These are phyloP conservation scores for Arachis hypogaea DNA, from an alignment of 306 rosid genomes.

Conservation along the genomic window DNA sequence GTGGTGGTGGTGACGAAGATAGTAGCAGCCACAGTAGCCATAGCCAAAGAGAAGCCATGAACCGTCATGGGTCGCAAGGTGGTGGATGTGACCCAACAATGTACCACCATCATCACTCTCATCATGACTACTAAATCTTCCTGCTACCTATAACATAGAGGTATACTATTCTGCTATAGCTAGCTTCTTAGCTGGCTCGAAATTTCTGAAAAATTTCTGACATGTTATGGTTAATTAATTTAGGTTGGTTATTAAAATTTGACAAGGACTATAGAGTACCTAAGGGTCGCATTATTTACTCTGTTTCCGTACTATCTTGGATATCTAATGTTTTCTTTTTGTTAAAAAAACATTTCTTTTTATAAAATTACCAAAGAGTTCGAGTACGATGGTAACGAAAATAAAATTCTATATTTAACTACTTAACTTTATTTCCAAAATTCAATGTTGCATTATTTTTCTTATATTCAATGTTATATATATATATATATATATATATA, in stretches of 20 bases:
- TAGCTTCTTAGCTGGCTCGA: neutral
- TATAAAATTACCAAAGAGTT: too few species aligned
- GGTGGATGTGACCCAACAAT: slow-evolving; percentile 60
- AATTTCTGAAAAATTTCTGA: neutral
- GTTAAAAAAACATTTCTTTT: too few species aligned
- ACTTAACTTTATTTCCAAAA: too few species aligned
- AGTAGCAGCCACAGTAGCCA: slow-evolving; percentile 37
- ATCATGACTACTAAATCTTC: slow-evolving; percentile 58
- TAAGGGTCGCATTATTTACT: neutral
- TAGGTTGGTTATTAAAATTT: neutral
- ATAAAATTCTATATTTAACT: too few species aligned
- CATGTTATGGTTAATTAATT: neutral
- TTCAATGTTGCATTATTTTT: too few species aligned
- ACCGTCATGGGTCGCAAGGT: slow-evolving; percentile 55
- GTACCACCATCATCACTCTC: slow-evolving; percentile 53
- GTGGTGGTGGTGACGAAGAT: slow-evolving; percentile 46
- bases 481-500: too few species aligned
- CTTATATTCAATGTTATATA: too few species aligned
- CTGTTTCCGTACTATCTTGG: too few species aligned
- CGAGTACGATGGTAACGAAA: too few species aligned
- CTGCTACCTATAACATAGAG: slow-evolving; percentile 21
- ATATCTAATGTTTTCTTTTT: too few species aligned
- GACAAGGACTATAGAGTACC: slow-evolving; percentile 5
- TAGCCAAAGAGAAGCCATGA: slow-evolving; percentile 48
- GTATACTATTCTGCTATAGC: neutral